Conservation (phyloP, 495 filamentous ascomycete species). For the Talaromyces proteolyticus region DNA sequence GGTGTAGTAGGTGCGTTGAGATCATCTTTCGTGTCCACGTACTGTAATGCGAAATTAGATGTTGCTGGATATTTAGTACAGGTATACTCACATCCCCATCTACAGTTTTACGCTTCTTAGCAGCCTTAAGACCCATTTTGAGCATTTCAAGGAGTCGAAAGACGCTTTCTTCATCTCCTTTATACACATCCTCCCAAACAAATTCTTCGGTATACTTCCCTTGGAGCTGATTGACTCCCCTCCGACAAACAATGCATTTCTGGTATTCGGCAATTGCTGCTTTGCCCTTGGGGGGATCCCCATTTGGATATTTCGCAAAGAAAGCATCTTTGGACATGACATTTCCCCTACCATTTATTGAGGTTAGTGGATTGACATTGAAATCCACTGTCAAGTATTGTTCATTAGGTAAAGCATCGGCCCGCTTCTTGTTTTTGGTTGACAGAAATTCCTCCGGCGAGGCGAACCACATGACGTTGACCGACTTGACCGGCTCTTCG, state of each 20-base stretch:
- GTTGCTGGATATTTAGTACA: neutral
- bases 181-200: slow-evolving; percentile 79
- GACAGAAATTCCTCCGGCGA: slow-evolving; percentile 77
- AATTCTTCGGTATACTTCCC: slow-evolving; percentile 92
- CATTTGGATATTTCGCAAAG: slow-evolving; percentile 61
- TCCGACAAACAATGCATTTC: slow-evolving; percentile 85
- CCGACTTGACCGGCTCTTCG: slow-evolving; percentile 45
- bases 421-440: slow-evolving; percentile 70
- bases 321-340: slow-evolving; percentile 71
- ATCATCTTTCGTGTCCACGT: slow-evolving; percentile 35
- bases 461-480: slow-evolving; percentile 88
- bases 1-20: slow-evolving; percentile 50
- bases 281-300: slow-evolving; percentile 66
- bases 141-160: slow-evolving; percentile 60
- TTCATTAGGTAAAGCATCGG: slow-evolving; percentile 81
- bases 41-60: slow-evolving; percentile 15
- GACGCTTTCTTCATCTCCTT: slow-evolving; percentile 47
- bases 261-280: slow-evolving; percentile 58
- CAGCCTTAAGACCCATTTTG: slow-evolving; percentile 55
- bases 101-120: slow-evolving; percentile 35
- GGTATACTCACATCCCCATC: slow-evolving; percentile 47
- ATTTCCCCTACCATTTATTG: slow-evolving; percentile 82
- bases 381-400: slow-evolving; percentile 82
- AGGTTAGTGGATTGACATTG: slow-evolving; percentile 79
- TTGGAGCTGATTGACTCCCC: slow-evolving; percentile 82